phyloP scores from a whole-genome alignment of 23 red algal species.

The Gracilaria gracilis region DNA sequence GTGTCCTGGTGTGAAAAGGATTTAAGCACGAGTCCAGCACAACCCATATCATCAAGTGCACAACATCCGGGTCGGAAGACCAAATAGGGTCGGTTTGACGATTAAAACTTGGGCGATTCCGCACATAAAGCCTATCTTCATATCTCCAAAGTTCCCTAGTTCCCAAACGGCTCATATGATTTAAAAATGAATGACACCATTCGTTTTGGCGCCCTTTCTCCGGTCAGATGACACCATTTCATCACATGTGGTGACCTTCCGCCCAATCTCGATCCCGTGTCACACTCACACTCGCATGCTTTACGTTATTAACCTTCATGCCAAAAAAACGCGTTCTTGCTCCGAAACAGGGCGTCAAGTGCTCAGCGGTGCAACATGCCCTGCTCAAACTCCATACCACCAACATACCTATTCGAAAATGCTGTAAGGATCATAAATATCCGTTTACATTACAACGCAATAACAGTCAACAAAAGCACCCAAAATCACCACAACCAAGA shows the following conservation, averaged over 20 bases:
- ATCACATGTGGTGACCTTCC: neutral
- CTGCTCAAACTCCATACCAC: too few species aligned
- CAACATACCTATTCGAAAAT: too few species aligned
- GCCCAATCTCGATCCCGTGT: neutral
- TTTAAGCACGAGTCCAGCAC: neutral
- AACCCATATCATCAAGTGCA: constrained; percentile 21
- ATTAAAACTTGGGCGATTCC: neutral
- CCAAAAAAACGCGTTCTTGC: neutral
- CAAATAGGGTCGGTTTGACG: neutral
- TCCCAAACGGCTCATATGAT: neutral
- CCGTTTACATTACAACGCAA: too few species aligned
- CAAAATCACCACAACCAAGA: too few species aligned
- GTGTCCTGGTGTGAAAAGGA: too few species aligned
- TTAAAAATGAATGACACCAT: neutral
- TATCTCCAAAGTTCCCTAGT: neutral
- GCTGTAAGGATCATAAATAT: too few species aligned
- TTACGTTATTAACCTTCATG: neutral
- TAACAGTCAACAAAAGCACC: too few species aligned
- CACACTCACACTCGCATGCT: neutral
- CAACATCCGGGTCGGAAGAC: neutral
- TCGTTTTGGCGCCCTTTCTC: neutral
- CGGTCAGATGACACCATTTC: neutral
- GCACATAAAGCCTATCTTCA: too few species aligned
- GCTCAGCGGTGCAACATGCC: too few species aligned
- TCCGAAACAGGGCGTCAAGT: neutral